Percentiles rank a stretch among this genome's conserved stretches.
phyloP scores from a whole-genome alignment of 768 basidiomycete genomes.

The Pisolithus microcarpus region DNA sequence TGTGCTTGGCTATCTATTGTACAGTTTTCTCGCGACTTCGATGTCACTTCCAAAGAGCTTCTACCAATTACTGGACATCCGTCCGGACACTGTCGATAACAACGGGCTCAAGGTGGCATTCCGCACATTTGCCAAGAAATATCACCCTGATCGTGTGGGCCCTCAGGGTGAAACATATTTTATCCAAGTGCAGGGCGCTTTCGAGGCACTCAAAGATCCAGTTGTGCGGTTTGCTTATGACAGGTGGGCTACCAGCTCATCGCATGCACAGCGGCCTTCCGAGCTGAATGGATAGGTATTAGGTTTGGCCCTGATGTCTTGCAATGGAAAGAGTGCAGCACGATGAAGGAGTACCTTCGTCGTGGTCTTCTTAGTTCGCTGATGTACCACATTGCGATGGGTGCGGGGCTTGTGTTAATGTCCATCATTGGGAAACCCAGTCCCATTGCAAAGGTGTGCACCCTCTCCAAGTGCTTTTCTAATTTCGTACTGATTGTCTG shows the following conservation, averaged over 20 bases:
- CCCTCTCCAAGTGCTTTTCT: not conserved
- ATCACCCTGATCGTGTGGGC: slow-evolving; percentile 73
- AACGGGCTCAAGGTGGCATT: slow-evolving; percentile 63
- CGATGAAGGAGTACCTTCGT: slow-evolving; percentile 60
- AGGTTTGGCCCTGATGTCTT: slow-evolving; percentile 77
- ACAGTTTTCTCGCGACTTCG: slow-evolving; percentile 54
- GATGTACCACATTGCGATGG: slow-evolving; percentile 61
- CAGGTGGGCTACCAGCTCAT: slow-evolving; percentile 38
- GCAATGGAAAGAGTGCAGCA: slow-evolving; percentile 60
- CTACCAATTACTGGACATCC: slow-evolving; percentile 66
- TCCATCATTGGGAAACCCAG: slow-evolving; percentile 55
- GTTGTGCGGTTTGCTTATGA: slow-evolving; percentile 80
- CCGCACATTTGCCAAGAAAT: slow-evolving; percentile 61
- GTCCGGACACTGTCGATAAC: slow-evolving; percentile 55
- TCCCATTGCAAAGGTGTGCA: slow-evolving; percentile 59
- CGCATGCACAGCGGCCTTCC: not conserved
- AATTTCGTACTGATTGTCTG: slow-evolving; percentile 3
- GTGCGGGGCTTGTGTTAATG: slow-evolving; percentile 51
- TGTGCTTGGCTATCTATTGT: slow-evolving; percentile 58
- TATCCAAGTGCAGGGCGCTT: slow-evolving; percentile 64
- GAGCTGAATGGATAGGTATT: slow-evolving; percentile 5
- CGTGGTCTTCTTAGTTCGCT: slow-evolving; percentile 56
- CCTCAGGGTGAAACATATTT: slow-evolving; percentile 54
- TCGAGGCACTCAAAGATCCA: slow-evolving; percentile 74
- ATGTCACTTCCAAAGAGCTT: slow-evolving; percentile 61